Conservation (phyloP, 2,329 filamentous ascomycete genomes). For the Colletotrichum sp. region DNA sequence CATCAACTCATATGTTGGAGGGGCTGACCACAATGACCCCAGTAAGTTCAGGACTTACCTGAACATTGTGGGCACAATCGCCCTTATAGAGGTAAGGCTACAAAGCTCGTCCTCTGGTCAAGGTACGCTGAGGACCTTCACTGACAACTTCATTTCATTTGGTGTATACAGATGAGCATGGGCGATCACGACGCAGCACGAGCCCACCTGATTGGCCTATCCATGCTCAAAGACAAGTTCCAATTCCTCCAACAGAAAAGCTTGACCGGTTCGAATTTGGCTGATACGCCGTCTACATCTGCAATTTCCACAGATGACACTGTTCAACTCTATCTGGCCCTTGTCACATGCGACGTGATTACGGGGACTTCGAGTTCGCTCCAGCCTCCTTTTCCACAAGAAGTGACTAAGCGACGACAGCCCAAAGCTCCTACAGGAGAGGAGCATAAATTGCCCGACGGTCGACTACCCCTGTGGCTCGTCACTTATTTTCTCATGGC, state of each 20-base stretch:
- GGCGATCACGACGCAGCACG: background rate
- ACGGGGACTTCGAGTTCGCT: background rate
- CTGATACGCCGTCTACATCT: background rate
- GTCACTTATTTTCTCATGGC: background rate
- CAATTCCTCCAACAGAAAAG: background rate
- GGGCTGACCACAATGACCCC: background rate
- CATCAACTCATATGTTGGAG: background rate
- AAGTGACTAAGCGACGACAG: background rate
- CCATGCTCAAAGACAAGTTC: background rate
- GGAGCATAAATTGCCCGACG: background rate
- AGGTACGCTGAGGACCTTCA: background rate
- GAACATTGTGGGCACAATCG: background rate
- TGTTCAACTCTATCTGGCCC: background rate
- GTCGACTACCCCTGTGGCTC: background rate
- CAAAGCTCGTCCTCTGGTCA: background rate
- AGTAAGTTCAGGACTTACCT: background rate
- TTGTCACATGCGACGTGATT: background rate
- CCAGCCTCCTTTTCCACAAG: background rate
- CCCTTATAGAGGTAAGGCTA: background rate
- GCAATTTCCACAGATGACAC: background rate
- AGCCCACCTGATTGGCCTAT: background rate
- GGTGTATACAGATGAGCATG: background rate
- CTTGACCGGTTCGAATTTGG: background rate
- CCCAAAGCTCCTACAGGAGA: background rate
- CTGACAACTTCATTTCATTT: background rate